These are phyloP conservation scores for Alternaria panax DNA, from an alignment of 2,329 filamentous ascomycete species.

Conservation along the genomic window DNA sequence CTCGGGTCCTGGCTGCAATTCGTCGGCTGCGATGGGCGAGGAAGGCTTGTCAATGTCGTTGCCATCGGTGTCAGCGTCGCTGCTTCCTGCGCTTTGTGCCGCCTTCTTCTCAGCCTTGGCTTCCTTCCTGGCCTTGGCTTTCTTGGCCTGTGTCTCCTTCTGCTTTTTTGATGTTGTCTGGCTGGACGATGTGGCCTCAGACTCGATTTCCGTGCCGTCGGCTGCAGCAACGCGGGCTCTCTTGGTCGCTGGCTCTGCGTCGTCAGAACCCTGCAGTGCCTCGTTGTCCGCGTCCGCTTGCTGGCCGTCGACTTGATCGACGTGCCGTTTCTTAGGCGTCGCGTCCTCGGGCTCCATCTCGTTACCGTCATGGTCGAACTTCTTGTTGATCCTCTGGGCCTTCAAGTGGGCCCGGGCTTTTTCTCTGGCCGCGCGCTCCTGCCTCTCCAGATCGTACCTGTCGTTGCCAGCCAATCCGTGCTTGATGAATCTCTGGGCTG, in stretches of 20 bases:
- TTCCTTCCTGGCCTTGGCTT: neutral
- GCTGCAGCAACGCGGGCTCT: constrained; percentile 18
- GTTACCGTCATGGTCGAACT: constrained; percentile 39
- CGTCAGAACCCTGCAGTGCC: constrained; percentile 19
- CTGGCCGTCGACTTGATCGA: constrained; percentile 23
- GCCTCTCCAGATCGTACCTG: constrained; percentile 52
- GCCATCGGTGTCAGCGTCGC: neutral
- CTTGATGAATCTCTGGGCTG: constrained; percentile 82
- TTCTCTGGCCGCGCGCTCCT: constrained; percentile 48
- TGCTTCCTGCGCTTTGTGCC: constrained; percentile 1
- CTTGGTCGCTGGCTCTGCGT: constrained; percentile 17
- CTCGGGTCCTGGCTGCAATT: neutral
- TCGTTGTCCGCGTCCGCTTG: constrained; percentile 20
- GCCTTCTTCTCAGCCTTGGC: constrained; percentile 1
- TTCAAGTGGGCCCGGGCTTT: constrained; percentile 35
- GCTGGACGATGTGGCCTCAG: constrained; percentile 5
- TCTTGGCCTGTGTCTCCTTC: too few relatives aligned
- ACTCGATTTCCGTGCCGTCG: constrained; percentile 18
- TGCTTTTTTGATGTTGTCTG: neutral
- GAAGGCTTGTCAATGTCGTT: neutral
- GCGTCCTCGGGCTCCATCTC: constrained; percentile 20
- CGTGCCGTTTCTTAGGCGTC: constrained; percentile 38
- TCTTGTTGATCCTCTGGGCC: constrained; percentile 34
- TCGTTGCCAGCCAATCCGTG: constrained; percentile 70
- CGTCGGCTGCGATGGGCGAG: neutral